Percentiles rank a stretch among this genome's conserved stretches.
phyloP scores from a whole-genome alignment of 176 grass and related monocot genomes.

The Miscanthus lutarioriparius region DNA sequence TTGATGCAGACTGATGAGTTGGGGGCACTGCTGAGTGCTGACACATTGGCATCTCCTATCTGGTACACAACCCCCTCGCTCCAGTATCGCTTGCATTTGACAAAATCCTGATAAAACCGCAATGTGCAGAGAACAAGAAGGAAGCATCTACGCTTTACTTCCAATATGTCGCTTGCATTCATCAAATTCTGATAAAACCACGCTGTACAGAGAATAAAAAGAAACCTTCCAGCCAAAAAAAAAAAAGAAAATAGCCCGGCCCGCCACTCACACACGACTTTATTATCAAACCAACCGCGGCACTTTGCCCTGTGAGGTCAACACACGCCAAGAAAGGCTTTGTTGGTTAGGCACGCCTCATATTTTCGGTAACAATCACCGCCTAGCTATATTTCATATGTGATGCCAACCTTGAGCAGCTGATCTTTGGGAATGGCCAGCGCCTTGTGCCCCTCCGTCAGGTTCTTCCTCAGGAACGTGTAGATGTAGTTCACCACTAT shows the following conservation, averaged over 20 bases:
- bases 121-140: background rate
- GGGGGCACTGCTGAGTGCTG: too few species aligned
- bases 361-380: background rate
- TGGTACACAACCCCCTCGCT: too few species aligned
- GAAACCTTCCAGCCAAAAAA: background rate
- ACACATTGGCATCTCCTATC: too few species aligned
- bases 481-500: slow-evolving; percentile 51
- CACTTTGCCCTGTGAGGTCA: background rate
- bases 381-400: slow-evolving; percentile 60
- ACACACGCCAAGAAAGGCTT: slow-evolving; percentile 4
- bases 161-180: background rate
- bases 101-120: background rate
- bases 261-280: background rate
- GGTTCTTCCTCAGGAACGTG: slow-evolving; percentile 66
- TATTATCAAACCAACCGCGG: slow-evolving; percentile 8
- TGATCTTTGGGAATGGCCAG: slow-evolving; percentile 62
- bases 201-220: slow-evolving; percentile 23
- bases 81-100: background rate
- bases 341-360: background rate
- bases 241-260: background rate
- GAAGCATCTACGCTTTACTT: background rate
- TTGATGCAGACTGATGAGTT: too few species aligned
- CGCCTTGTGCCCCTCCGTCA: slow-evolving; percentile 50
- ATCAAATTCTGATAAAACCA: background rate
- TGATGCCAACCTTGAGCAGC: slow-evolving; percentile 86